Conservation (phyloP, 2,329 filamentous ascomycete genomes). For the Diaporthe caulivora region DNA sequence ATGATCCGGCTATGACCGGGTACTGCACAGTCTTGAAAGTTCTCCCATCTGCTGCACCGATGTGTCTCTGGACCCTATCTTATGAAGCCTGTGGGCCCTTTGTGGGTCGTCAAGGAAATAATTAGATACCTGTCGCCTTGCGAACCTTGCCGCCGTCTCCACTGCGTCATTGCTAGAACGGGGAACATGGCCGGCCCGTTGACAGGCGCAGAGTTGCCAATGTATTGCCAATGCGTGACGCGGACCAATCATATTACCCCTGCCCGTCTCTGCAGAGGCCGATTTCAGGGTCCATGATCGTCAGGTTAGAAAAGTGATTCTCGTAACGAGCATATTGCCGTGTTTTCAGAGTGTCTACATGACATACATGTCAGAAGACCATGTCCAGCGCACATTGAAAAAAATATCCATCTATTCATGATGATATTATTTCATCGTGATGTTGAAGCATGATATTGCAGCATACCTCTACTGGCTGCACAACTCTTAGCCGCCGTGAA, state of each 20-base stretch:
- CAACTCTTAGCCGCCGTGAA: no score
- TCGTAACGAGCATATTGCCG: no score
- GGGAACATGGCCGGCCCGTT: not conserved
- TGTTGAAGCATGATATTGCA: no score
- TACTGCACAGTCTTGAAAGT: not conserved
- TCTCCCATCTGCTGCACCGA: not conserved
- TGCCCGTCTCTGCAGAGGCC: no score
- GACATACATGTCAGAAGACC: no score
- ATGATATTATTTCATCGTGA: no score
- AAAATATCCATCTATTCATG: no score
- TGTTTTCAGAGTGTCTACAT: no score
- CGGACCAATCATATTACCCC: no score
- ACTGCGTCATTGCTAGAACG: conserved; percentile 6
- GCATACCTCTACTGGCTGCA: no score
- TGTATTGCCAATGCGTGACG: conserved; percentile 12
- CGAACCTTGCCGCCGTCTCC: not conserved
- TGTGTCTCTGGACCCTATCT: not conserved
- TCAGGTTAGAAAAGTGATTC: not conserved
- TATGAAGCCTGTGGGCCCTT: not conserved
- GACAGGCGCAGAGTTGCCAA: not conserved
- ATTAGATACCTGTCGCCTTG: not conserved
- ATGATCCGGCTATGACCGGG: not conserved
- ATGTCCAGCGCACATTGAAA: no score
- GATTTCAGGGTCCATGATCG: not conserved
- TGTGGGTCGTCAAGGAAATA: not conserved